Evolutionary conservation across 192 early-diverging fungal species (phyloP).

Genomic region (Coemansia sp.): DNA sequence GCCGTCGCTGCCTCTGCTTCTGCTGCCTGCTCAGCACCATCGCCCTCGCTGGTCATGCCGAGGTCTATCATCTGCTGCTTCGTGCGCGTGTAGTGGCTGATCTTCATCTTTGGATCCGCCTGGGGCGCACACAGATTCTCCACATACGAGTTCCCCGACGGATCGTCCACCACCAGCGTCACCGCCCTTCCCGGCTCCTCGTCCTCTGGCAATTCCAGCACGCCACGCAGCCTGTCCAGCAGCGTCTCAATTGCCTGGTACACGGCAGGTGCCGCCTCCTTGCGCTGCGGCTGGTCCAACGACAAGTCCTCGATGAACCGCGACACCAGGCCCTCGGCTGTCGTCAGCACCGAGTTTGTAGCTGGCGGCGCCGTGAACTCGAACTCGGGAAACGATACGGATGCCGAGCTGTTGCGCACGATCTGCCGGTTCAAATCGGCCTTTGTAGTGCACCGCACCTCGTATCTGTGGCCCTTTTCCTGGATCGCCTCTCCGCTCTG

Average conservation of each 20-base stretch:
- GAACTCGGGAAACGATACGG: constrained; percentile 77
- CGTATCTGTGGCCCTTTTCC: constrained; percentile 74
- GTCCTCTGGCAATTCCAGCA: constrained; percentile 54
- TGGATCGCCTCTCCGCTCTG: constrained; percentile 83
- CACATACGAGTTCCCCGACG: constrained; percentile 89
- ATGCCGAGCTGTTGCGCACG: constrained; percentile 82
- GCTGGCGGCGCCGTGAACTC: constrained; percentile 89
- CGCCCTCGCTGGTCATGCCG: constrained; percentile 67
- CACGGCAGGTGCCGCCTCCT: constrained; percentile 62
- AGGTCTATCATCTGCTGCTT: constrained; percentile 76
- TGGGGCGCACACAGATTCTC: constrained; percentile 81
- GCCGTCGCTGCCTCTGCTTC: constrained; percentile 14
- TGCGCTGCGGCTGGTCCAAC: constrained; percentile 77
- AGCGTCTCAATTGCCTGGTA: constrained; percentile 76
- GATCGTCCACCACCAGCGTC: constrained; percentile 84
- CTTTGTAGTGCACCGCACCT: constrained; percentile 64
- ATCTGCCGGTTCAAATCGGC: constrained; percentile 89
- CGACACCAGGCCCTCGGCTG: constrained; percentile 82
- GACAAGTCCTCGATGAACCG: constrained; percentile 81
- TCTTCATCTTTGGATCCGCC: constrained; percentile 72
- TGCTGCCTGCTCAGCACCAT: constrained; percentile 39
- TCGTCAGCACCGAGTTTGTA: constrained; percentile 81
- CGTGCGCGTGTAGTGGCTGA: constrained; percentile 70
- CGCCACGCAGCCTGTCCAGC: constrained; percentile 63
- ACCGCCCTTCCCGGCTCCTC: constrained; percentile 55